Percentiles rank a stretch among this genome's conserved stretches.
Evolutionary conservation across 805 yeast genomes (phyloP).

Genomic region (Pichia cabralensis): DNA sequence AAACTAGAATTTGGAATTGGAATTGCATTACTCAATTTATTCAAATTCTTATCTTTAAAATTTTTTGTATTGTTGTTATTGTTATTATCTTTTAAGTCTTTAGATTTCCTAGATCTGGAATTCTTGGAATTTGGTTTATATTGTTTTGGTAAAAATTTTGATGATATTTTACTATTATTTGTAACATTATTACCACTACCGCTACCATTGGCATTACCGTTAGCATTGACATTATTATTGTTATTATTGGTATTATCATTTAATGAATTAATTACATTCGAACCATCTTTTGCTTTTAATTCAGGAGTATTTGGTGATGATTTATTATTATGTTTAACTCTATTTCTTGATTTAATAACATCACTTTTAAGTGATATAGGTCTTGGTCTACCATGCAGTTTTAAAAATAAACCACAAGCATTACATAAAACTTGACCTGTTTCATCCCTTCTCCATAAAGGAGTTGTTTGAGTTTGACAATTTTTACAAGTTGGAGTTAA

Average conservation of each 20-base stretch:
- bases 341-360: conserved; percentile 82
- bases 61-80: not conserved
- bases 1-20: no score
- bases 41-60: not conserved
- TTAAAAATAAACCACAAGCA: conserved; percentile 86
- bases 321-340: conserved; percentile 50
- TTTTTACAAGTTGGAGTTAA: conserved; percentile 73
- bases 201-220: conserved; percentile 12
- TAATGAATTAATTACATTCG: conserved; percentile 1
- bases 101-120: conserved; percentile 9
- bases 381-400: conserved; percentile 85
- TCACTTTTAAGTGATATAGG: conserved; percentile 89
- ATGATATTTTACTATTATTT: conserved; percentile 3
- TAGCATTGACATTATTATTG: not conserved
- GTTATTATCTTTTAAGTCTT: not conserved
- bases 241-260: conserved; percentile 2
- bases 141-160: conserved; percentile 29
- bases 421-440: conserved; percentile 84
- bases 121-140: conserved; percentile 25
- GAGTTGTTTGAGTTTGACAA: conserved; percentile 88
- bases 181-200: not conserved
- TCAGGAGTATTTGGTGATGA: conserved; percentile 48
- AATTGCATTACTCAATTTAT: not conserved
- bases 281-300: conserved; percentile 38
- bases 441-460: conserved; percentile 92